Percentiles rank a stretch among this genome's conserved stretches.
phyloP scores from a whole-genome alignment of 2,329 filamentous ascomycete species.

The Bertia moriformis region DNA sequence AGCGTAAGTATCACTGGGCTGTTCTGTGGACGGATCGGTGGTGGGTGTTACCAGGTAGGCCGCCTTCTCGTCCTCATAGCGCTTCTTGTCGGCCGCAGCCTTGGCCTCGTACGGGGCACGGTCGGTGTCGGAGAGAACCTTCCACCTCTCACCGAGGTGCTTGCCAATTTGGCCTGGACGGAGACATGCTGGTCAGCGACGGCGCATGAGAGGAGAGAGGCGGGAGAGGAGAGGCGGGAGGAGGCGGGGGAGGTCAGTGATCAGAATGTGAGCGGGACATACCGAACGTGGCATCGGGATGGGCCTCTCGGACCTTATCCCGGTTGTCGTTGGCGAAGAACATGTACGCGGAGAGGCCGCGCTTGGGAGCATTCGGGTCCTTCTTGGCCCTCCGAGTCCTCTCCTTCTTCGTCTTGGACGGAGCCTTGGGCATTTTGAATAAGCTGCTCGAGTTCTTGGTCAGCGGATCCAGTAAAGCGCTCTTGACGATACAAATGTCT shows the following conservation, averaged over 20 bases:
- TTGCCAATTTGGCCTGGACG: conserved; percentile 66
- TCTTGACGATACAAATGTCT: too few relatives aligned
- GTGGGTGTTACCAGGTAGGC: conserved; percentile 46
- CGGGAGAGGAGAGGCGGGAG: conserved; percentile 3
- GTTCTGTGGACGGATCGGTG: too few relatives aligned
- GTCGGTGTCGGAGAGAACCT: conserved; percentile 86
- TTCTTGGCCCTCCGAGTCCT: background rate
- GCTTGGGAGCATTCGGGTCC: conserved; percentile 96
- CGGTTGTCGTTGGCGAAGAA: conserved; percentile 99
- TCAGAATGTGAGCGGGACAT: too few relatives aligned
- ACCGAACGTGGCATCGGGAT: conserved; percentile 94
- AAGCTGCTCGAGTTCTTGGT: too few relatives aligned
- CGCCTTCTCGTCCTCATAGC: conserved; percentile 95
- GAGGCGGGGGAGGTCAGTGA: too few relatives aligned
- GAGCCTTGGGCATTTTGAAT: background rate
- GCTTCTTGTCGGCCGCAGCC: conserved; percentile 95
- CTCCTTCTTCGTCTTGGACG: background rate
- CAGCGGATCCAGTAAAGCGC: too few relatives aligned
- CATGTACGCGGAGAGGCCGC: conserved; percentile 99
- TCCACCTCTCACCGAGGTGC: conserved; percentile 96
- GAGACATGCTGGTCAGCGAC: background rate
- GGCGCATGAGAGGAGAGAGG: too few relatives aligned
- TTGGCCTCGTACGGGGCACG: conserved; percentile 90
- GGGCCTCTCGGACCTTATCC: conserved; percentile 94
- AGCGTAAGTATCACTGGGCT: too few relatives aligned